Conservation (phyloP, 2,329 filamentous ascomycete species). For the Colletotrichum tropicale region DNA sequence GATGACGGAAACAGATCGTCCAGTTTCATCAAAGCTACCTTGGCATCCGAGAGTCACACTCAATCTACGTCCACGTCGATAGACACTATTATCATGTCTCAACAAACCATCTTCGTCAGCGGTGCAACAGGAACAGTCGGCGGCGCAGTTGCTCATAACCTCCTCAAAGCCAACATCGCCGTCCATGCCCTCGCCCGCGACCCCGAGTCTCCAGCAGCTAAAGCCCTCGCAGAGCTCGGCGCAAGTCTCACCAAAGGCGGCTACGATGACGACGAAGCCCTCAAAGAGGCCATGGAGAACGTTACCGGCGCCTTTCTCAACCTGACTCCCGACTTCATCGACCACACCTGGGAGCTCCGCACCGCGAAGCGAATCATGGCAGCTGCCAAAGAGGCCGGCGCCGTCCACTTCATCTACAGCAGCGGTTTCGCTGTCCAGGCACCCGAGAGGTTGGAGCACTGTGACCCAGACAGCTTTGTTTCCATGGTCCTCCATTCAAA, state of each 20-base stretch:
- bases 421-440: slow-evolving; percentile 33
- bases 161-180: slow-evolving; percentile 31
- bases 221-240: slow-evolving; percentile 32
- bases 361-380: slow-evolving; percentile 35
- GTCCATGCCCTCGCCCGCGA: slow-evolving; percentile 36
- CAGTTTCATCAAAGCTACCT: neutral
- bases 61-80: neutral
- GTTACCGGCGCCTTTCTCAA: slow-evolving; percentile 38
- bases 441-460: slow-evolving; percentile 28
- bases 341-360: slow-evolving; percentile 30
- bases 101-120: slow-evolving; percentile 34
- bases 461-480: slow-evolving; percentile 30
- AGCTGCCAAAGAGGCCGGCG: slow-evolving; percentile 40
- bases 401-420: slow-evolving; percentile 40
- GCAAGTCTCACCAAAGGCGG: slow-evolving; percentile 35
- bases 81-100: neutral
- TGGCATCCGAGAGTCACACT: neutral
- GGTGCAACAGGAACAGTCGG: slow-evolving; percentile 46
- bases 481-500: slow-evolving; percentile 42
- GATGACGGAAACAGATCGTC: neutral
- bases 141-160: slow-evolving; percentile 35
- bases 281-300: slow-evolving; percentile 31
- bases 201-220: slow-evolving; percentile 30
- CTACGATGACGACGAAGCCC: slow-evolving; percentile 34
- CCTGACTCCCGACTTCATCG: slow-evolving; percentile 33